Base-by-base conservation (phyloP, 1,139 yeast genomes). In the Diutina rugosa region DNA sequence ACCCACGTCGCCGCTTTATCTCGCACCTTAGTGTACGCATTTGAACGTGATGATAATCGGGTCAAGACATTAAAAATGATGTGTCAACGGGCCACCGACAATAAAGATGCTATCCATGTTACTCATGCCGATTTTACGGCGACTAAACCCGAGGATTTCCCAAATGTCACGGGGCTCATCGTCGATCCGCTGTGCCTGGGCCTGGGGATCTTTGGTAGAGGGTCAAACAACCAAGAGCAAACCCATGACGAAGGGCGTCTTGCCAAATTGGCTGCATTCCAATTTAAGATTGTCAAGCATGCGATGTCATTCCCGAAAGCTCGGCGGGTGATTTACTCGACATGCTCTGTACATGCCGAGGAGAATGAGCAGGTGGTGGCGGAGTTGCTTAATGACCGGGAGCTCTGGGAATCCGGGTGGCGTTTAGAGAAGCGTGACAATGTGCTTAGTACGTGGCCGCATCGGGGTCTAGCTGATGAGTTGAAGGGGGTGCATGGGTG, bases 161-260 rank as follows among this genome's bases (percentile, higher is more conserved):
- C 78, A 0, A 74, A 80, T 29, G 88, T 90, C 4, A 84, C 90
- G 0, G 97, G 96, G 0, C 72, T 93, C 55, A 77, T 95, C 6
- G 95, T 95, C 2, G 99, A 93, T 68, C 99, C 99, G 0, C 90
- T 97, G 4, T 93, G 99, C 68, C 89, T 97, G 44, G 99, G 99
- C 0, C 87, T 96, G 55, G 99, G 99, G 4, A 93, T 93, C 55
- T 93, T 91, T 71, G 97, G 97, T 10, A 76, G 97, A 55, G 90
- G 85, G 0, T 61, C 73, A 47, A 61, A 71, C 66, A 63, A 76
- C 64, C 63, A 73, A 64, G 73, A 69, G 55, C 68, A 68, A 54
- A 64, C 64, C 28, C 70, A 72, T 46, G 82, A 80, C 61, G 74
- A 70, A 30, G 80, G 77, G 57, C 78, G 98, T 62, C 73, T 95